A percentile compares a stretch with the other conserved stretches of the same genome.
Conservation (phyloP, 768 basidiomycete genomes). For the Pulveroboletus ravenelii region DNA sequence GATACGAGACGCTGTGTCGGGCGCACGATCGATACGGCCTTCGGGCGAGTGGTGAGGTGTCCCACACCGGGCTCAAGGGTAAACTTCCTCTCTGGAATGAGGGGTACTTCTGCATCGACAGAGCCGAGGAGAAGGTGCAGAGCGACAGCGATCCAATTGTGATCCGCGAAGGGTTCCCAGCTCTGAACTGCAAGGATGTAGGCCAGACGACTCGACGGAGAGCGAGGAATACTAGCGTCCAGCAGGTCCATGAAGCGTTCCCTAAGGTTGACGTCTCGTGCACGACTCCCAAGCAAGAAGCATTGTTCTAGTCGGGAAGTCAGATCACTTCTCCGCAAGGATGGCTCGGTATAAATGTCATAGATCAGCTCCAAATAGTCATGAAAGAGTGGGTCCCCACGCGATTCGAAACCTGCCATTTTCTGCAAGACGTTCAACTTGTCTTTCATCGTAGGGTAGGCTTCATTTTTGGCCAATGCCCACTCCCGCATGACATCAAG, state of each 20-base stretch:
- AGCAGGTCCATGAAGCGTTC: slow-evolving; percentile 86
- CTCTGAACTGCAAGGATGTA: slow-evolving; percentile 91
- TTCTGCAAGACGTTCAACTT: slow-evolving; percentile 85
- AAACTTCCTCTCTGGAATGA: slow-evolving; percentile 40
- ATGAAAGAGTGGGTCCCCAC: slow-evolving; percentile 74
- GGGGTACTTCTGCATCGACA: slow-evolving; percentile 42
- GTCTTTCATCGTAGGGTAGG: slow-evolving; percentile 91
- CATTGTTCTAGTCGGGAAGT: slow-evolving; percentile 90
- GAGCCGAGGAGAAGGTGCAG: slow-evolving; percentile 84
- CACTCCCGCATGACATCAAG: slow-evolving; percentile 84
- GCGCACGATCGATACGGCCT: slow-evolving; percentile 51
- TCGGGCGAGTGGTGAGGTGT: slow-evolving; percentile 43
- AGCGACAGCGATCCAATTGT: slow-evolving; percentile 92
- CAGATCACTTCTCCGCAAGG: slow-evolving; percentile 84
- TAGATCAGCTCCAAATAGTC: slow-evolving; percentile 86
- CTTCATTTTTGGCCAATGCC: slow-evolving; percentile 82
- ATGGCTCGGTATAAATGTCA: slow-evolving; percentile 89
- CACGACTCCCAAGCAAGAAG: slow-evolving; percentile 88
- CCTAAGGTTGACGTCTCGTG: slow-evolving; percentile 71
- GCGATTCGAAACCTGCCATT: slow-evolving; percentile 79
- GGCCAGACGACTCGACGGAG: slow-evolving; percentile 73
- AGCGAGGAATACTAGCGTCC: slow-evolving; percentile 82
- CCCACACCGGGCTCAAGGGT: slow-evolving; percentile 27
- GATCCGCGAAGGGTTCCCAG: slow-evolving; percentile 90
- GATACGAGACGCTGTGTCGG: slow-evolving; percentile 81